A percentile compares a stretch with the other conserved stretches of the same genome.
These are phyloP conservation scores for Starmerella roubikii DNA, from an alignment of 805 yeast genomes.

Conservation along the genomic window DNA sequence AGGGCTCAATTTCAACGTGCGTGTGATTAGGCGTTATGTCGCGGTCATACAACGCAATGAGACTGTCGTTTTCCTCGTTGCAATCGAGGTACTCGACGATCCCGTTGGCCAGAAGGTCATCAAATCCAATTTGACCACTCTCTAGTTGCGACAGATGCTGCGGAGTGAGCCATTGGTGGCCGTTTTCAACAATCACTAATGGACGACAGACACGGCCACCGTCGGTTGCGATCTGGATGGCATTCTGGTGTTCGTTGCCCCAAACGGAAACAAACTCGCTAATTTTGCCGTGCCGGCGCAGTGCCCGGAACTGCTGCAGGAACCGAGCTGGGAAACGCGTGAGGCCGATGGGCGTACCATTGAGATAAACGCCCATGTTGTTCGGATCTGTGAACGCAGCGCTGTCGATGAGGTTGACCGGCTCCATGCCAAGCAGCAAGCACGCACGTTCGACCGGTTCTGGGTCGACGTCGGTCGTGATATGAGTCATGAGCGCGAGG, in stretches of 20 bases:
- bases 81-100: constrained; percentile 92
- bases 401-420: constrained; percentile 66
- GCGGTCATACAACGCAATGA: constrained; percentile 75
- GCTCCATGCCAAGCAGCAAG: constrained; percentile 77
- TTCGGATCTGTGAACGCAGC: constrained; percentile 62
- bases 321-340: constrained; percentile 78
- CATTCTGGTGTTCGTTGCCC: constrained; percentile 75
- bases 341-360: constrained; percentile 89
- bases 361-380: constrained; percentile 75
- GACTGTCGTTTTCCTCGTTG: constrained; percentile 91
- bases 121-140: constrained; percentile 69
- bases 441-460: constrained; percentile 70
- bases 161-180: constrained; percentile 49
- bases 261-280: constrained; percentile 87
- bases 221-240: constrained; percentile 96
- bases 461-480: constrained; percentile 96
- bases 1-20: constrained; percentile 91
- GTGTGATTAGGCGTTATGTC: constrained; percentile 45
- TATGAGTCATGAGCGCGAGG: constrained; percentile 94
- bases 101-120: constrained; percentile 75
- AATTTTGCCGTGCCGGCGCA: constrained; percentile 73
- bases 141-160: constrained; percentile 52
- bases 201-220: constrained; percentile 99
- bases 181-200: constrained; percentile 63
- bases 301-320: constrained; percentile 58